phyloP scores from a whole-genome alignment of 805 yeast species.

The Teunomyces stri region DNA sequence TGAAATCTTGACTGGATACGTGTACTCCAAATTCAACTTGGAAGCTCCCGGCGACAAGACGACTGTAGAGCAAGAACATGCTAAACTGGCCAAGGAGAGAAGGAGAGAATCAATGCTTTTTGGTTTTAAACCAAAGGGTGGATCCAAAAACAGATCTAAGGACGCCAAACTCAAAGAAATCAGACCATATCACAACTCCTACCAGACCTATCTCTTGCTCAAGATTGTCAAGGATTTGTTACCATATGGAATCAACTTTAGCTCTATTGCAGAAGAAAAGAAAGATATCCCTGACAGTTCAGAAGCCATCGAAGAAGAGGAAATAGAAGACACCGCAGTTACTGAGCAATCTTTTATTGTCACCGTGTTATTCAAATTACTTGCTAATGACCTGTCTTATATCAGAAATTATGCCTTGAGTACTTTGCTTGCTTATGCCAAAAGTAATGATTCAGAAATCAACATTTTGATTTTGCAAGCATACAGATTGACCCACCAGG shows the following conservation, averaged over 20 bases:
- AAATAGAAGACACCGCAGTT: conserved; percentile 14
- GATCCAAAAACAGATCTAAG: conserved; percentile 17
- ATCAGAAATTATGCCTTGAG: conserved; percentile 36
- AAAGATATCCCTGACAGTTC: conserved; percentile 4
- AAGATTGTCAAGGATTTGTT: conserved; percentile 28
- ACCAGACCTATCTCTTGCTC: conserved; percentile 31
- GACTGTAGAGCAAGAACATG: background rate
- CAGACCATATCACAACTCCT: conserved; percentile 33
- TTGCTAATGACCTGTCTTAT: conserved; percentile 31
- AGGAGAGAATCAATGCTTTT: conserved; percentile 26
- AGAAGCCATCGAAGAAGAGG: conserved; percentile 16
- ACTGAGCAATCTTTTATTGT: conserved; percentile 25
- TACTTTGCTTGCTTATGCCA: conserved; percentile 29
- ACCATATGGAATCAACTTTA: conserved; percentile 36
- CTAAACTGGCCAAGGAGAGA: conserved; percentile 6
- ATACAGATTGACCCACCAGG: conserved; percentile 30
- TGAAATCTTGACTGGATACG: conserved; percentile 33
- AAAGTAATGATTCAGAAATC: conserved; percentile 30
- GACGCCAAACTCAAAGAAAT: conserved; percentile 15
- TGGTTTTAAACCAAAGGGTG: conserved; percentile 22
- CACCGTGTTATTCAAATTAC: conserved; percentile 28
- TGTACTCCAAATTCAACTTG: conserved; percentile 27
- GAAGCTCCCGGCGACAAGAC: conserved; percentile 8
- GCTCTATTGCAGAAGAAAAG: conserved; percentile 16
- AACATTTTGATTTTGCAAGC: conserved; percentile 32